Conservation (phyloP, 2,329 filamentous ascomycete genomes). For the Microascus cirrosus region DNA sequence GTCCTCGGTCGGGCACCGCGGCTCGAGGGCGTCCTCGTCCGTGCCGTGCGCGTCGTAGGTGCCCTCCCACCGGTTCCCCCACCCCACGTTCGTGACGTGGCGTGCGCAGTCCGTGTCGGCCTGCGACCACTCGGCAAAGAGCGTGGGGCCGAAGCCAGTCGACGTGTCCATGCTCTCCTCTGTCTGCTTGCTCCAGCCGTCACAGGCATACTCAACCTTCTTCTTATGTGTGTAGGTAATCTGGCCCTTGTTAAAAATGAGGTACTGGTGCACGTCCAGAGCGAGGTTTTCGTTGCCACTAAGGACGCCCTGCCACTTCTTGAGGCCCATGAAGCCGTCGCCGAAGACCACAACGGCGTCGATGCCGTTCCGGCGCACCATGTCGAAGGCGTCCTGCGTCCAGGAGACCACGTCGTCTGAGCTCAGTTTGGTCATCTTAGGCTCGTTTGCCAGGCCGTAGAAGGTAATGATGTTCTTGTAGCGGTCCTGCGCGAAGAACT, state of each 20-base stretch:
- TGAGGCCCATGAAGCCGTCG: slow-evolving; percentile 62
- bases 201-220: slow-evolving; percentile 60
- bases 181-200: slow-evolving; percentile 54
- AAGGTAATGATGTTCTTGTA: slow-evolving; percentile 46
- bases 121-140: slow-evolving; percentile 69
- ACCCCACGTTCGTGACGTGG: slow-evolving; percentile 58
- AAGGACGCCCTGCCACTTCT: slow-evolving; percentile 60
- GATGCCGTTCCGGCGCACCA: slow-evolving; percentile 49
- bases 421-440: slow-evolving; percentile 44
- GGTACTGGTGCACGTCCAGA: slow-evolving; percentile 71
- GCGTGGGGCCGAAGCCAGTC: slow-evolving; percentile 52
- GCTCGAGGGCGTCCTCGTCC: slow-evolving; percentile 40
- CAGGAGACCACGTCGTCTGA: slow-evolving; percentile 43
- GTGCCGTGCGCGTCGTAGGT: slow-evolving; percentile 56
- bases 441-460: slow-evolving; percentile 59
- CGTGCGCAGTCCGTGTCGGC: slow-evolving; percentile 56
- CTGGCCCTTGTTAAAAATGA: slow-evolving; percentile 63
- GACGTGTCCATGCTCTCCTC: slow-evolving; percentile 37
- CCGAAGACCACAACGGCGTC: slow-evolving; percentile 53
- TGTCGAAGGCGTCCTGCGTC: slow-evolving; percentile 41
- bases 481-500: slow-evolving; percentile 18
- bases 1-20: slow-evolving; percentile 43
- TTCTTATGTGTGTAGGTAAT: slow-evolving; percentile 53
- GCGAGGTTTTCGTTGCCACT: slow-evolving; percentile 46
- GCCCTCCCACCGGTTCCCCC: slow-evolving; percentile 62